Base-by-base conservation (phyloP, 805 yeast species). In the Candida pseudoglaebosa region DNA sequence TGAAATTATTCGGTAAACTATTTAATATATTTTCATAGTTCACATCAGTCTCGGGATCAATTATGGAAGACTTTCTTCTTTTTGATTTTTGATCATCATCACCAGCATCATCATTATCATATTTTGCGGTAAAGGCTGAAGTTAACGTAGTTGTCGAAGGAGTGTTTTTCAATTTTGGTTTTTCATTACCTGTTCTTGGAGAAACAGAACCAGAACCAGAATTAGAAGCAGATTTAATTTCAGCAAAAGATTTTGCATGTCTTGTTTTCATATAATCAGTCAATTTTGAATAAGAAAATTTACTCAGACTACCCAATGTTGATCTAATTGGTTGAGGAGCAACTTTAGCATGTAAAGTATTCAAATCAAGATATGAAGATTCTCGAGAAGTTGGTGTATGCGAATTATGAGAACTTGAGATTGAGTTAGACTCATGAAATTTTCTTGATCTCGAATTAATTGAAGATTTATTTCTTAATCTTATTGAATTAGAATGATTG, bases 1-100 rank as follows among this genome's bases (percentile, higher is more conserved):
- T 61, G 50, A 78, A 80, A 49, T 78, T 71, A 1, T 66, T 56
- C 0, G 85, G 85, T 16, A 78, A 52, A 41, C 62, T 63, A 28
- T 69, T 64, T 9, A 74, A 49, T 12, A 70, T 58, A 28, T 50
- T 40, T 41, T 67, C 69, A 50, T 70, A 78, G 34, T 60, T 61
- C n/a, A 65, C 44, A 9, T 50, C 65, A 7, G 53, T 45, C 4
- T 38, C 49, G n/a, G 56, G 50, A 30, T 49, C 39, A 4, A 40
- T 18, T 18, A 45, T 46, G 12, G 47, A 42, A 7, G 56, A 41
- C 39, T 59, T 59, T 39, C 48, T 54, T 42, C 52, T 56, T 43
- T 56, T 62, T 36, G 44, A 42, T 29, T 48, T 48, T 8, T 49
- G 58, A 24, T 38, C 45, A 7, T 41, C 41, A 8, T 41, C 46